Percentiles rank a stretch among this genome's conserved stretches.
phyloP scores from a whole-genome alignment of 495 filamentous ascomycete genomes.

The Aspergillus bridgeri region DNA sequence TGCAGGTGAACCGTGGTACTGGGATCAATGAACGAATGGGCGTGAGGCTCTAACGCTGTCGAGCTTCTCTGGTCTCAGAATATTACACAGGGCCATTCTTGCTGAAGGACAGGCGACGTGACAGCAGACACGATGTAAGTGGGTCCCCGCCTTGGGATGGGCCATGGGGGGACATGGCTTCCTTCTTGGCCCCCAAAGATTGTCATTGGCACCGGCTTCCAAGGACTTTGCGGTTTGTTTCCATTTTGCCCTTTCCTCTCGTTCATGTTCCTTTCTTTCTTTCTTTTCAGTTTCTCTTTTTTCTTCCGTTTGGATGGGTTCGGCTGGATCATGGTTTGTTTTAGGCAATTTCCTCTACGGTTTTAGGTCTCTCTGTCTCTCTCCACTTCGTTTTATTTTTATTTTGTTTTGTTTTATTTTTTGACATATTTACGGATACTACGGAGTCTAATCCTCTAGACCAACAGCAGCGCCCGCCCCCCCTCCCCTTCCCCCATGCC shows the following conservation, averaged over 20 bases:
- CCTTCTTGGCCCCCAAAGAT: neutral
- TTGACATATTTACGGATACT: too few relatives aligned
- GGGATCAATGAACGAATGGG: conserved; percentile 22
- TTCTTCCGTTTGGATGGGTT: neutral
- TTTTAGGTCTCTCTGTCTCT: neutral
- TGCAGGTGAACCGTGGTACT: conserved; percentile 23
- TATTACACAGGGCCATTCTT: conserved; percentile 12
- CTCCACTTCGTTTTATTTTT: neutral
- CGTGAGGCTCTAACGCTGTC: conserved; percentile 15
- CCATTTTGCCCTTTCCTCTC: neutral
- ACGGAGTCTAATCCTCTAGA: neutral
- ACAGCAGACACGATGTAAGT: conserved; percentile 23
- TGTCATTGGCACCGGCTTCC: neutral
- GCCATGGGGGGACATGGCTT: conserved; percentile 6
- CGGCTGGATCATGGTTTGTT: neutral
- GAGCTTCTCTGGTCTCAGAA: conserved; percentile 20
- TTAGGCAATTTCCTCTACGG: neutral
- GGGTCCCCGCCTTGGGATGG: conserved; percentile 7
- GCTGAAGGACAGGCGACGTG: conserved; percentile 16
- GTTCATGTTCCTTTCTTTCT: neutral
- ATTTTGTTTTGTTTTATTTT: neutral
- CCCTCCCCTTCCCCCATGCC: neutral
- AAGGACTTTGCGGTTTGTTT: neutral
- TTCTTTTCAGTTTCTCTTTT: neutral
- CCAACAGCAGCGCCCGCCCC: neutral